Evolutionary conservation across 2,329 filamentous ascomycete species (phyloP).

Genomic region (Dactylellina sp.): DNA sequence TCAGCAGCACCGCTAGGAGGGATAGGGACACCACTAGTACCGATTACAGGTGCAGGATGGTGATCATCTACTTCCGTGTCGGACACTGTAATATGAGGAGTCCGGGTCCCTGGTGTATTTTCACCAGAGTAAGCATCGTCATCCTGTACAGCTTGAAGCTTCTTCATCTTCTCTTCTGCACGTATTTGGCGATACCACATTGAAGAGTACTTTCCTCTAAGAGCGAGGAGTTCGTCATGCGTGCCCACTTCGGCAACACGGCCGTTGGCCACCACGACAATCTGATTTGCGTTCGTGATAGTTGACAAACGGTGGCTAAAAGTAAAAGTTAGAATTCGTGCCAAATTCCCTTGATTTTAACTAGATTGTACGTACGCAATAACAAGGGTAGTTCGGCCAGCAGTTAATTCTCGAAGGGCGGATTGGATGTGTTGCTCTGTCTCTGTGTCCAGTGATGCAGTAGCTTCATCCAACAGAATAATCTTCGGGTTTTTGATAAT

Average conservation of each 20-base stretch:
- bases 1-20: slow-evolving; percentile 35
- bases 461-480: slow-evolving; percentile 93
- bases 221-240: slow-evolving; percentile 78
- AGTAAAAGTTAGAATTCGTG: slow-evolving; percentile 9
- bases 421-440: slow-evolving; percentile 94
- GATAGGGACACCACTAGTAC: slow-evolving; percentile 48
- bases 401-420: slow-evolving; percentile 81
- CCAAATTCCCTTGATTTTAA: too few relatives aligned
- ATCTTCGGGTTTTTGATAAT: slow-evolving; percentile 92
- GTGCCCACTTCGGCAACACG: slow-evolving; percentile 81
- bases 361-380: slow-evolving; percentile 75
- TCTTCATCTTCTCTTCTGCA: slow-evolving; percentile 68
- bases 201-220: slow-evolving; percentile 79
- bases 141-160: slow-evolving; percentile 55
- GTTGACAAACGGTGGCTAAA: slow-evolving; percentile 81
- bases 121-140: slow-evolving; percentile 55
- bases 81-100: slow-evolving; percentile 44
- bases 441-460: slow-evolving; percentile 88
- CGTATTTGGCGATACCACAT: slow-evolving; percentile 93
- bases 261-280: slow-evolving; percentile 82
- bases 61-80: slow-evolving; percentile 41
- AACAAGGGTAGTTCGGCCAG: slow-evolving; percentile 90
- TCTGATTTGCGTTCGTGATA: slow-evolving; percentile 86
- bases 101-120: slow-evolving; percentile 50
- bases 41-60: slow-evolving; percentile 39